Evolutionary conservation across 805 yeast genomes (phyloP).

Genomic region (Hagleromyces aurorensis): DNA sequence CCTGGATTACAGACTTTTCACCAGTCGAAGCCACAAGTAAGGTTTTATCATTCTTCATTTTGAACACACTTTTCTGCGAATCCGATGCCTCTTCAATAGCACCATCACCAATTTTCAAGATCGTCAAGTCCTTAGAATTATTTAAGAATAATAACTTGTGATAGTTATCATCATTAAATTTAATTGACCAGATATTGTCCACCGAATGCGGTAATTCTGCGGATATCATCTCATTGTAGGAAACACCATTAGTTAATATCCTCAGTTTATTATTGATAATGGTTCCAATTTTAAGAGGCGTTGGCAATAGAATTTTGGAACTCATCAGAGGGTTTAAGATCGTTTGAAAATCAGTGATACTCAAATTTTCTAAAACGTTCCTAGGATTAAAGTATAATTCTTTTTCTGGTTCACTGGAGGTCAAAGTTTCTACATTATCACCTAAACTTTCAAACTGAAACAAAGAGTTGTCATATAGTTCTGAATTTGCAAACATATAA

Average conservation of each 20-base stretch:
- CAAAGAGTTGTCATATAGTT: slow-evolving; percentile 53
- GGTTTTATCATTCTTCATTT: slow-evolving; percentile 52
- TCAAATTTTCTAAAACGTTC: slow-evolving; percentile 45
- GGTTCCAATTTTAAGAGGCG: slow-evolving; percentile 25
- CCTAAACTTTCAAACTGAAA: slow-evolving; percentile 78
- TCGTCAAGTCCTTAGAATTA: slow-evolving; percentile 17
- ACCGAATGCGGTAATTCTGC: slow-evolving; percentile 70
- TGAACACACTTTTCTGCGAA: slow-evolving; percentile 64
- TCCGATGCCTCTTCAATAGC: slow-evolving; percentile 59
- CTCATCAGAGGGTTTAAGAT: slow-evolving; percentile 46
- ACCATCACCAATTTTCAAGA: slow-evolving; percentile 30
- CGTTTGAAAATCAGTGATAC: slow-evolving; percentile 43
- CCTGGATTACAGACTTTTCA: slow-evolving; percentile 52
- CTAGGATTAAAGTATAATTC: slow-evolving; percentile 23
- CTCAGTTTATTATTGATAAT: slow-evolving; percentile 33
- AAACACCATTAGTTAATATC: slow-evolving; percentile 47
- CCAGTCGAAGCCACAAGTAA: slow-evolving; percentile 67
- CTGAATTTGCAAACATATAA: slow-evolving; percentile 58
- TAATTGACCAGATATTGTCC: slow-evolving; percentile 56
- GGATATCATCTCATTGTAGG: slow-evolving; percentile 55
- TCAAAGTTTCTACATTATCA: slow-evolving; percentile 30
- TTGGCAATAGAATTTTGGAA: slow-evolving; percentile 28
- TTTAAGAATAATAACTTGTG: slow-evolving; percentile 23
- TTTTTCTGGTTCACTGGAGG: slow-evolving; percentile 30
- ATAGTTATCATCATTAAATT: slow-evolving; percentile 27